Percentiles rank a stretch among this genome's conserved stretches.
These are phyloP conservation scores for Sporobolus alterniflorus DNA, from an alignment of 202 grass and related monocot species.

Conservation along the genomic window DNA sequence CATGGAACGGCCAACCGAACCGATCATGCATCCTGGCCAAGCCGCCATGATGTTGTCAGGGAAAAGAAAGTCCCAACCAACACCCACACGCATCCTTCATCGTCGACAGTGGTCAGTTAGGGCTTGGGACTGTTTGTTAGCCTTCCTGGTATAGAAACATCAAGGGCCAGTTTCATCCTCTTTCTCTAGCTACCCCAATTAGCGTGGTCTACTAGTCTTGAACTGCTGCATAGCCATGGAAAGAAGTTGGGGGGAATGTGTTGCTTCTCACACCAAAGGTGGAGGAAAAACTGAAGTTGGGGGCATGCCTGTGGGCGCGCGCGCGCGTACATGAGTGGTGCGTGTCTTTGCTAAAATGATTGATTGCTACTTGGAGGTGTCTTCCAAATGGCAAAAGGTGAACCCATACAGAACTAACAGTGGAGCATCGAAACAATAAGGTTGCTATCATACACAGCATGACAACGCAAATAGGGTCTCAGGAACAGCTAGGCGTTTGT, in stretches of 20 bases:
- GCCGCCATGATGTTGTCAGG: constrained; percentile 51
- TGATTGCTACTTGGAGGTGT: constrained; percentile 22
- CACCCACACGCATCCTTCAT: too few relatives aligned
- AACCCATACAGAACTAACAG: constrained; percentile 16
- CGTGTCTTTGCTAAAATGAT: too few relatives aligned
- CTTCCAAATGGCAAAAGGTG: too few relatives aligned
- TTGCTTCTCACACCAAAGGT: too few relatives aligned
- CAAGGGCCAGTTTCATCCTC: constrained; percentile 1
- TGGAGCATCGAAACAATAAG: background rate
- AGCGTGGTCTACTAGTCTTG: constrained; percentile 15
- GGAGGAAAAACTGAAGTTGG: too few relatives aligned
- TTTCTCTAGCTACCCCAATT: constrained; percentile 15
- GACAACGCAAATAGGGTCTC: background rate
- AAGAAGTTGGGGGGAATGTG: too few relatives aligned
- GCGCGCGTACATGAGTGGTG: too few relatives aligned
- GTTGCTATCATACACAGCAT: constrained; percentile 5
- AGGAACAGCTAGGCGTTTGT: constrained; percentile 27
- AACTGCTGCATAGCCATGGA: too few relatives aligned
- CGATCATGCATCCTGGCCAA: constrained; percentile 54
- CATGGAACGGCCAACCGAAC: too few relatives aligned
- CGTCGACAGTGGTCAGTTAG: constrained; percentile 35
- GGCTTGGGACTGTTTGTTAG: constrained; percentile 28
- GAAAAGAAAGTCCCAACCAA: too few relatives aligned
- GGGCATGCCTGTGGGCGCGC: too few relatives aligned
- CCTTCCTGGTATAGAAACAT: constrained; percentile 41